Base-by-base conservation (phyloP, 1,284 basidiomycete genomes). In the Ganoderma sp. region DNA sequence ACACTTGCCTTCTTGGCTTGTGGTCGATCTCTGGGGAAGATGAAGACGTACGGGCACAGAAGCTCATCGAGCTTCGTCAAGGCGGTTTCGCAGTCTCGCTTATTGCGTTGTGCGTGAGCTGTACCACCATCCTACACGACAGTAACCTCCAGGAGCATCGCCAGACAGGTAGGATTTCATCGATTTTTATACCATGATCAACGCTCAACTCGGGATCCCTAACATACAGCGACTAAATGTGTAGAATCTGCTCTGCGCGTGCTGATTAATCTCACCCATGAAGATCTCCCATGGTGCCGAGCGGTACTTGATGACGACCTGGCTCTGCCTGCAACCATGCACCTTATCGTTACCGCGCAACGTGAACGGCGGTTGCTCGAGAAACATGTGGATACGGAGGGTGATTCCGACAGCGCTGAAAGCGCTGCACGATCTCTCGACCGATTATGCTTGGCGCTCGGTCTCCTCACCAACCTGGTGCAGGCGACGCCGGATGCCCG, bases 401-500 rank as follows among this genome's bases (percentile, higher is more conserved):
- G 71, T 34, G 61, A 61, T 6, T 67, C 67, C 15, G 71, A 68
- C 9, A 72, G 65, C 0, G 75, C 73, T 6, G 71, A 77, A 19
- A 73, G 73, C 22, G 78, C 80, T 2, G 80, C 84, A 61, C 78
- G 84, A 9, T 72, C 69, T 3, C 81, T 91, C 22, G 92, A 93
- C 75, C 82, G 84, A 52, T 79, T 92, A 3, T 93, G 91, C 76
- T 86, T 93, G 32, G 84, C 87, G 7, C 82, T 93, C 1, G 92
- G 89, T 1, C 78, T 93, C 8, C 79, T 93, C 63, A 91, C 91
- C 58, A 93, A 93, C 77, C 80, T 93, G 52, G 86, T 91, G 0
- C 90, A 92, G 75, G 82, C 80, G 10, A 79, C 82, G n/a, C 80
- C 82, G 0, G 78, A 78, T n/a, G 81, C 84, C 4, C 85, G 84